phyloP scores from a whole-genome alignment of 805 yeast genomes.

The Nakazawaea wickerhamii region DNA sequence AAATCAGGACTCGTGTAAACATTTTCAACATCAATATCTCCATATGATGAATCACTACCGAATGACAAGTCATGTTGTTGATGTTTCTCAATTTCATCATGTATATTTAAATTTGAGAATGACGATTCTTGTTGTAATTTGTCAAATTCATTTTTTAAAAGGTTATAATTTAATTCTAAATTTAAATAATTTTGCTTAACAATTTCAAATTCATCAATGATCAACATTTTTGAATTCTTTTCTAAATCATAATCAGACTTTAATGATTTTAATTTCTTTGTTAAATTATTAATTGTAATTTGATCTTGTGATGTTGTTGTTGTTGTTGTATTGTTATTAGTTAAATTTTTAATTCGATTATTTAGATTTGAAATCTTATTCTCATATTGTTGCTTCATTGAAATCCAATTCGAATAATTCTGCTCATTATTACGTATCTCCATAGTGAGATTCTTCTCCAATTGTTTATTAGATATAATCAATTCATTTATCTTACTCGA shows the following conservation, averaged over 20 bases:
- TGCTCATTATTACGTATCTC: slow-evolving; percentile 27
- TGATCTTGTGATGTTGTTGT: neutral
- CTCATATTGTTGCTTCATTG: slow-evolving; percentile 22
- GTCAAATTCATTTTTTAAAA: slow-evolving; percentile 24
- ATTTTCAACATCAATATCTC: slow-evolving; percentile 18
- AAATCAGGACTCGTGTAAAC: slow-evolving; percentile 7
- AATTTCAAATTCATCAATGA: slow-evolving; percentile 50
- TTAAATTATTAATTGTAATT: slow-evolving; percentile 19
- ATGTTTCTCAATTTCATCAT: neutral
- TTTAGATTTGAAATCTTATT: slow-evolving; percentile 20
- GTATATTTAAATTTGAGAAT: neutral
- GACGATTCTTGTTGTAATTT: slow-evolving; percentile 14
- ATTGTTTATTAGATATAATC: slow-evolving; percentile 21
- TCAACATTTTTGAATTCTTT: slow-evolving; percentile 43
- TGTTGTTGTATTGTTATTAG: neutral
- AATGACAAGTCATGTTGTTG: slow-evolving; percentile 5
- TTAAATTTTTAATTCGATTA: slow-evolving; percentile 14
- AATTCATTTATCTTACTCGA: slow-evolving; percentile 23
- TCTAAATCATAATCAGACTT: slow-evolving; percentile 49
- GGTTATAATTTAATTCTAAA: slow-evolving; percentile 22
- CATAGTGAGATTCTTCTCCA: slow-evolving; percentile 20
- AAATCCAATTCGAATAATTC: slow-evolving; percentile 26
- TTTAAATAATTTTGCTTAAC: slow-evolving; percentile 33
- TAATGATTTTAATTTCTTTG: slow-evolving; percentile 30
- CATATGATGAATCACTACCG: slow-evolving; percentile 10